phyloP scores from a whole-genome alignment of 2,329 filamentous ascomycete species.

The Penicillium hesseltinei region DNA sequence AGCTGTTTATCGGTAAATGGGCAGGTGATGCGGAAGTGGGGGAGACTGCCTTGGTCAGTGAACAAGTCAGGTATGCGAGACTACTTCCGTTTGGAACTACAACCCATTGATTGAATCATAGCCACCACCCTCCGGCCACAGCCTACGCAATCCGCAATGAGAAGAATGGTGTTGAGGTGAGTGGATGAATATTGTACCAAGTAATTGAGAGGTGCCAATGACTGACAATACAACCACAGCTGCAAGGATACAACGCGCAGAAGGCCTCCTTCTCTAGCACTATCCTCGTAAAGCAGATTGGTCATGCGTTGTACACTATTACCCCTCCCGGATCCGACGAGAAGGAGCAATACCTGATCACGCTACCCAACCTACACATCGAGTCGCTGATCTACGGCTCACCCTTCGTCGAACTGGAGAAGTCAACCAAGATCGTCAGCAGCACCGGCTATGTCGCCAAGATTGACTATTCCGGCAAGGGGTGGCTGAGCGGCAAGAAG shows the following conservation, averaged over 20 bases:
- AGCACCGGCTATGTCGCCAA: slow-evolving; percentile 83
- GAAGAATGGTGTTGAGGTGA: slow-evolving; percentile 68
- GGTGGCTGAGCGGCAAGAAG: slow-evolving; percentile 94
- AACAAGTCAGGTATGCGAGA: slow-evolving; percentile 71
- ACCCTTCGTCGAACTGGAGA: slow-evolving; percentile 89
- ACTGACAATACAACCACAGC: slow-evolving; percentile 25
- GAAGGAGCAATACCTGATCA: slow-evolving; percentile 79
- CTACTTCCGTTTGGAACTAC: neutral
- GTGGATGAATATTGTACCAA: slow-evolving; percentile 13
- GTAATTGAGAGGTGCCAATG: neutral
- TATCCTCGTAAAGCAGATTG: slow-evolving; percentile 92
- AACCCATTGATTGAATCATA: slow-evolving; percentile 29
- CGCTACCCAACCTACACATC: slow-evolving; percentile 85
- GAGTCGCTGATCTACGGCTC: slow-evolving; percentile 74
- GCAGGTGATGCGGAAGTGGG: slow-evolving; percentile 67
- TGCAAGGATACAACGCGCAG: slow-evolving; percentile 88
- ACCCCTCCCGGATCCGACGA: slow-evolving; percentile 53
- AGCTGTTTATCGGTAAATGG: slow-evolving; percentile 92
- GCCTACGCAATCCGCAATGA: slow-evolving; percentile 91
- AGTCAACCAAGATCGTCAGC: slow-evolving; percentile 78
- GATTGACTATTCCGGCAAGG: slow-evolving; percentile 90
- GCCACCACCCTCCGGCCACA: slow-evolving; percentile 89
- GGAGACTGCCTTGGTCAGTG: slow-evolving; percentile 81
- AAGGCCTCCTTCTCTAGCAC: slow-evolving; percentile 93
- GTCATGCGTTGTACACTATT: slow-evolving; percentile 79